Evolutionary conservation across 148 eudicot species (phyloP), one percentile per base, ranked within the genome.

Genomic region (Nepenthes mirabilis): DNA sequence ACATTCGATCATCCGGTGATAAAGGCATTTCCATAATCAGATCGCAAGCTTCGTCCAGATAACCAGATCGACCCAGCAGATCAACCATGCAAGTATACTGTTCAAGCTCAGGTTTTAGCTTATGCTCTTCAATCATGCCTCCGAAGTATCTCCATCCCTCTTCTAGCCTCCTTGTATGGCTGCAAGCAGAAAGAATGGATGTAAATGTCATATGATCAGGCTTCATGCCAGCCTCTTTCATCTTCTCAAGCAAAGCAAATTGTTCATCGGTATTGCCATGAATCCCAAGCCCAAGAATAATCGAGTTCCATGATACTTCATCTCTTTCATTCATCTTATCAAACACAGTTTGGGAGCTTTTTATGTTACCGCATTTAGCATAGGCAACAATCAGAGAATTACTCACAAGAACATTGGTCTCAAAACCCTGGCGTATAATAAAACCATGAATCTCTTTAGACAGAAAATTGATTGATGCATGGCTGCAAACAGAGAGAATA

Each of bases 11-110:
- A 52, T 66, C 79, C 2, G 77, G 62, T 33, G 58, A 13, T 56
- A 40, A 68, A 11, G 74, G 67, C 81, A 80, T 70, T 12, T 32
- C 37, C 14, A 34, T 56, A 10, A 80, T 77, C 57, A 80, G 52
- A 37, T 77, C 72, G 50, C 71, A 68, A 6, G 81, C 81, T 58
- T 80, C 74, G 43, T 74, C 6, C 36, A 76, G 47, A 47, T 58
- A 70, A 9, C 79, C 76, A 12, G 72, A 76, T 14, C 84, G 75
- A 12, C 84, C 84, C 57, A 77, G 67, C 61, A 80, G 70, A 65
- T 80, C 84, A 66, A 80, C 84, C 70, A 80, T 74, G 62, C 84
- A 77, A 34, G 72, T 79, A 65, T 74, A 80, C 37, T 80, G 81
- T 63, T 80, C 72, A 6, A 70, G 60, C 62, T 66, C 64, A 3